Base-by-base conservation (phyloP, 495 filamentous ascomycete genomes). In the Xylaria telfairii region DNA sequence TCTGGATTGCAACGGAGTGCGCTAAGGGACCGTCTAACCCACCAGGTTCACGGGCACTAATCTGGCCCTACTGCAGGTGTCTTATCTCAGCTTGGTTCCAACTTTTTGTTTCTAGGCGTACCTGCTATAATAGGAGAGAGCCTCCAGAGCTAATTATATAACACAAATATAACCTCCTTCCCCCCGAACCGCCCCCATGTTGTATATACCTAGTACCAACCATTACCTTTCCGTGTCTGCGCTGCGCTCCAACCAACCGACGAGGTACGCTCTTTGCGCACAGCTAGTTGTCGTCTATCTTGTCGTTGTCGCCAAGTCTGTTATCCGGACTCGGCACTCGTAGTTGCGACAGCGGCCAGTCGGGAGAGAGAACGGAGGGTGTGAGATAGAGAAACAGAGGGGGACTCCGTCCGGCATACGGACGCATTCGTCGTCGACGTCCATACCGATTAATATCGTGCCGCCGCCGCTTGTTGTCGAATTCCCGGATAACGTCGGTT, bases 171-270 rank as follows among this genome's bases (percentile, higher is more conserved):
- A 54, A 66, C 24, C 47, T 41, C 17, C 59, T 9, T 19, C 9
- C 37, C 59, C 59, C 56, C 56, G 51, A 26, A 17, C 37, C 41
- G 41, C 42, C 61, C 42, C 61, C 61, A 28, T 32, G 61, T 64
- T 47, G n/a, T n/a, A n/a, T n/a, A n/a, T n/a, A n/a, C 61, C 12
- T 32, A 37, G 21, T 37, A 59, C 37, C 59, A 42, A 41, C 59
- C 21, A 32, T 42, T 42, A 26, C 19, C 62, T 21, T 39, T 24
- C 26, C 30, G 41, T n/a, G 26, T 51, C 62, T 39, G 39, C 26
- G 47, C 19, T 59, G 59, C 37, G 59, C 59, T 15, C 61, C 61
- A 64, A 46, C 26, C 37, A 64, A 32, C 61, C 15, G 41, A 39
- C 34, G 12, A 54, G 62, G 8, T 34, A 24, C 64, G 47, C n/a